phyloP scores from a whole-genome alignment of 495 filamentous ascomycete genomes.

The Cercophora scortea region DNA sequence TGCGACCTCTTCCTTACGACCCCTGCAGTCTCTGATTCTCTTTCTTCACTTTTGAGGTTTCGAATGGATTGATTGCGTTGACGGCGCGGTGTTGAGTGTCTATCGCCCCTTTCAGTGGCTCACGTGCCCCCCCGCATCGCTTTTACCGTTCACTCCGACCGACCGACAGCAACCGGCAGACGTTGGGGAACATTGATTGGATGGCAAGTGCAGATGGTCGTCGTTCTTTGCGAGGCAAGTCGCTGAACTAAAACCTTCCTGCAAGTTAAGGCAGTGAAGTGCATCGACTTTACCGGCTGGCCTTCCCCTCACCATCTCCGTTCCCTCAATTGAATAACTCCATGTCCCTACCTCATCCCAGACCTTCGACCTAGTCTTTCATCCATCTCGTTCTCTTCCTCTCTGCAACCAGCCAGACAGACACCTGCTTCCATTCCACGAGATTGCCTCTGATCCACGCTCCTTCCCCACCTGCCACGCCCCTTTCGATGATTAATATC shows the following conservation, averaged over 20 bases:
- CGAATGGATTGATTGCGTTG: no score
- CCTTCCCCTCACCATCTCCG: slow-evolving; percentile 15
- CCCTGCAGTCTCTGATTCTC: no score
- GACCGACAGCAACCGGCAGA: no score
- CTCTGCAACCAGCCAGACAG: neutral
- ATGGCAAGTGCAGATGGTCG: no score
- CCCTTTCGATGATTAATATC: no score
- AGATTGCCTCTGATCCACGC: neutral
- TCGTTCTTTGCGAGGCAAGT: no score
- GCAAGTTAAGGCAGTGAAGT: neutral
- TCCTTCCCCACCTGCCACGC: neutral
- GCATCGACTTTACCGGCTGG: slow-evolving; percentile 1
- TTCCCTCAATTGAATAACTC: neutral
- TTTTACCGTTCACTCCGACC: no score
- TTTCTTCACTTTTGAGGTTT: no score
- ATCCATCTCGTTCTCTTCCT: neutral
- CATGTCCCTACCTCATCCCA: neutral
- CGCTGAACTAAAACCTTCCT: neutral
- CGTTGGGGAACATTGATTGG: no score
- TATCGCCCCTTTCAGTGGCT: no score
- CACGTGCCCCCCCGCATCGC: no score
- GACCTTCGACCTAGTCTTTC: neutral
- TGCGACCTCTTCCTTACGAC: neutral
- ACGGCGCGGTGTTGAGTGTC: no score
- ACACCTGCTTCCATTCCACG: neutral